These are phyloP conservation scores for Epichloe sylvatica DNA, from an alignment of 2,329 filamentous ascomycete species.

Conservation along the genomic window DNA sequence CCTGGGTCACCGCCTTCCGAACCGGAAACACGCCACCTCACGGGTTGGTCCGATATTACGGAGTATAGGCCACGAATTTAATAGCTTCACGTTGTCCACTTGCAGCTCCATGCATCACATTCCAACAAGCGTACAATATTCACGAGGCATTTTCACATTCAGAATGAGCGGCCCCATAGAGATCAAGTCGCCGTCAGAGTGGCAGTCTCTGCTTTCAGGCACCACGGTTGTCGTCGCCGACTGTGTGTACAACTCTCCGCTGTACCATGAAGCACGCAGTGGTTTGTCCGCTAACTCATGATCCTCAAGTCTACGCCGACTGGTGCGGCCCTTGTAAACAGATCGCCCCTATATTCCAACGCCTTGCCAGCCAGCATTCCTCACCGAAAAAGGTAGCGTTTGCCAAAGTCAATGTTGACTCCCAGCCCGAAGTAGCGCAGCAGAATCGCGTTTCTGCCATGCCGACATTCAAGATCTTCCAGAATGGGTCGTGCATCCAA, in stretches of 20 bases:
- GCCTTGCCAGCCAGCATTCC: slow-evolving; percentile 20
- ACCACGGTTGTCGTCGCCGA: slow-evolving; percentile 77
- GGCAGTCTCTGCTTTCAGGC: slow-evolving; percentile 55
- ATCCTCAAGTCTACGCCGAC: slow-evolving; percentile 66
- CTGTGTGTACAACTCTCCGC: slow-evolving; percentile 44
- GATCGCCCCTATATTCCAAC: slow-evolving; percentile 39
- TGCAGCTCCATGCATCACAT: not conserved
- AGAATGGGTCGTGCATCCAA: slow-evolving; percentile 56
- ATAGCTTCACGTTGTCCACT: not conserved
- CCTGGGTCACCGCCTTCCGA: slow-evolving; percentile 9
- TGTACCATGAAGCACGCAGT: not conserved
- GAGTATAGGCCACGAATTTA: too few species aligned
- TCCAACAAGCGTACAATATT: not conserved
- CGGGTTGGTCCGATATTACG: not conserved
- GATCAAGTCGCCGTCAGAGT: slow-evolving; percentile 55
- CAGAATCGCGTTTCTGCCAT: slow-evolving; percentile 71
- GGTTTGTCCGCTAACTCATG: not conserved
- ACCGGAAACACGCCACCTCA: slow-evolving; percentile 3
- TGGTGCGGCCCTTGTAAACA: slow-evolving; percentile 38
- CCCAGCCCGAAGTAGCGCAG: slow-evolving; percentile 28
- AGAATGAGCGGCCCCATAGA: slow-evolving; percentile 34
- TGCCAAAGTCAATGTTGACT: slow-evolving; percentile 12
- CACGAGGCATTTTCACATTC: not conserved
- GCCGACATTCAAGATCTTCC: slow-evolving; percentile 90
- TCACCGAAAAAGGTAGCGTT: slow-evolving; percentile 12